Conservation (phyloP, 139 green algal species). For the Dunaliella sp. region DNA sequence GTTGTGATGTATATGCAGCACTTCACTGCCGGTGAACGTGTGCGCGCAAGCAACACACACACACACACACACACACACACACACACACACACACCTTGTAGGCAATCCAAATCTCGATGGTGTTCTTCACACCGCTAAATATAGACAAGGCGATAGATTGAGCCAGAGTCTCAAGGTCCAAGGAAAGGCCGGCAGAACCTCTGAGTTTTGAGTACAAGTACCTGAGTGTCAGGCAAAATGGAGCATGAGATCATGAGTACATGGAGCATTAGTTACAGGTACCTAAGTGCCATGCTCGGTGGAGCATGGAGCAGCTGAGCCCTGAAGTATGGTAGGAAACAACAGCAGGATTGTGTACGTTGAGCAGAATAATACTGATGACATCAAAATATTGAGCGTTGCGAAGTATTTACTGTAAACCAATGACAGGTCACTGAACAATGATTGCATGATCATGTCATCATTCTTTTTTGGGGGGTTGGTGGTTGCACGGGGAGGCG, state of each 20-base stretch:
- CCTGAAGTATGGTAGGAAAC: background rate
- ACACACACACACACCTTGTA: slow-evolving; percentile 12
- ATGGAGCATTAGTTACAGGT: background rate
- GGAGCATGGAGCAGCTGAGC: background rate
- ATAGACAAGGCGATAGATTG: slow-evolving; percentile 6
- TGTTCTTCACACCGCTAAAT: slow-evolving; percentile 2
- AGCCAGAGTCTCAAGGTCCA: background rate
- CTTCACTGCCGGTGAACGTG: background rate
- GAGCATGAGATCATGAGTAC: too few species aligned
- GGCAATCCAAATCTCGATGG: slow-evolving; percentile 6
- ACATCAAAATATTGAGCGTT: background rate
- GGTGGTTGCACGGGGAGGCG: too few species aligned
- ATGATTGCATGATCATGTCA: too few species aligned
- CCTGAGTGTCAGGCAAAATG: background rate
- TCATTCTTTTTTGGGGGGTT: too few species aligned
- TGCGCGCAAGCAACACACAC: background rate
- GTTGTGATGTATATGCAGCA: background rate
- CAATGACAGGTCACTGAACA: too few species aligned
- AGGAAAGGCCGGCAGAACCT: background rate
- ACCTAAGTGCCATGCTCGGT: background rate
- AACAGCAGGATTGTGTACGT: background rate
- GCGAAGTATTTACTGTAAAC: too few species aligned
- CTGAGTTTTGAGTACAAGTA: background rate
- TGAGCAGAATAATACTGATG: background rate
- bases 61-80: too few species aligned